Evolutionary conservation across 1,284 basidiomycete species (phyloP).

Genomic region (Moniliophthora roreri): DNA sequence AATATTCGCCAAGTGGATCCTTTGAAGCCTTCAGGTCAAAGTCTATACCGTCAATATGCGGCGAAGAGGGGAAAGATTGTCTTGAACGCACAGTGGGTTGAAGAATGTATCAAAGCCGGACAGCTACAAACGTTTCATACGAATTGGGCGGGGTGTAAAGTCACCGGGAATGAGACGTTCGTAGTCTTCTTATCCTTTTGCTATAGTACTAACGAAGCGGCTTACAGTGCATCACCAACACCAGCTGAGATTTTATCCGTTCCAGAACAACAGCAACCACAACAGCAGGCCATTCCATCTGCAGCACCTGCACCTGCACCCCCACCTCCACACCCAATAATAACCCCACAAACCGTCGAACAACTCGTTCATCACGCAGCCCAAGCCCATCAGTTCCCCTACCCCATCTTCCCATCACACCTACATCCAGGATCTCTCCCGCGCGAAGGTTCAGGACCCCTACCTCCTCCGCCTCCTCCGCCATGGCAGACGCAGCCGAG

Average conservation of each 20-base stretch:
- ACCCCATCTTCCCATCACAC: conserved; percentile 23
- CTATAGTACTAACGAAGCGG: too few species aligned
- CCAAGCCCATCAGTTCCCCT: conserved; percentile 40
- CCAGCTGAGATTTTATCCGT: conserved; percentile 12
- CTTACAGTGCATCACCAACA: conserved; percentile 5
- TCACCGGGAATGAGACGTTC: conserved; percentile 72
- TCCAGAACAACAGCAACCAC: conserved; percentile 13
- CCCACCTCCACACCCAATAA: conserved; percentile 27
- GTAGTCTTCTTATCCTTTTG: conserved; percentile 22
- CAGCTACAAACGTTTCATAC: conserved; percentile 69
- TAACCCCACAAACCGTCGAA: conserved; percentile 32
- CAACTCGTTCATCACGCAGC: conserved; percentile 37
- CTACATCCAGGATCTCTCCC: conserved; percentile 30
- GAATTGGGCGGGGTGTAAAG: conserved; percentile 77
- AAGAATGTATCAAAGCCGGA: conserved; percentile 66
- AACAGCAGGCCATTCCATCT: conserved; percentile 19
- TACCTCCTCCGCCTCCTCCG: conserved; percentile 57
- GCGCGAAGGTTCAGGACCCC: conserved; percentile 28
- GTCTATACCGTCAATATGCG: conserved; percentile 71
- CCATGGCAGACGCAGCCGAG: conserved; percentile 60
- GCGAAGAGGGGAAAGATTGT: conserved; percentile 77
- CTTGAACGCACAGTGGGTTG: conserved; percentile 68
- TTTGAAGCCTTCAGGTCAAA: conserved; percentile 75
- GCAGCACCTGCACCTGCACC: conserved; percentile 22
- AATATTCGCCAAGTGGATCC: conserved; percentile 61